Base-by-base conservation (phyloP, 805 yeast species). In the Clavispora phyllophila region DNA sequence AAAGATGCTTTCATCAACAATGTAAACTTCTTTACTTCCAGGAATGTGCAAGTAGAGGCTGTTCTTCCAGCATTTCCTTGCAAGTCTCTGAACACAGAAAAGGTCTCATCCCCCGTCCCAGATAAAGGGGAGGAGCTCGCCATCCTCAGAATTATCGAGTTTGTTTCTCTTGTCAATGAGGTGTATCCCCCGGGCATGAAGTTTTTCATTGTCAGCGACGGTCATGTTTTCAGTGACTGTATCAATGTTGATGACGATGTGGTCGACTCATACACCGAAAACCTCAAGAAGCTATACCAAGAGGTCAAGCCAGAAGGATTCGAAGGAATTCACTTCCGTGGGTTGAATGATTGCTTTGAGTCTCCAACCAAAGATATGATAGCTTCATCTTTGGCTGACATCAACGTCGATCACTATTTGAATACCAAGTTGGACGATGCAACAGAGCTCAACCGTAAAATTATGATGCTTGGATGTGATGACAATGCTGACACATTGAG, bases 51-150 rank as follows among this genome's bases (percentile, higher is more conserved):
- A 31, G 67, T 79, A 46, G 80, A 78, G 56, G 76, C 79, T 12
- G 80, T 78, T 8, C 61, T 79, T 39, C 84, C 84, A 5, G 84
- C 84, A 0, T 79, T 79, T 47, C 84, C 84, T 9, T 79, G 84
- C 52, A 79, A 79, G 54, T 75, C 82, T 0, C 77, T 82, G n/a
- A 79, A 79, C 50, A 42, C 55, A 24, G 66, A 73, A 27, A 79
- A 79, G 52, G 84, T 79, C 3, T 62, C 67, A 28, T 72, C 75
- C 5, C 44, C 54, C 15, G 53, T 57, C 35, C 84, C 84, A 5
- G 84, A 79, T 49, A 71, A 70, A 56, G 84, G 84, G 27, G 65
- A 67, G 39, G 63, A 55, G 40, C 54, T 68, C 48, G 72, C 72
- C 3, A 43, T 68, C 28, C 43, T 37, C 12, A 54, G 63, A 31